phyloP scores from a whole-genome alignment of 768 basidiomycete species.

The Phanerochaete sordida region DNA sequence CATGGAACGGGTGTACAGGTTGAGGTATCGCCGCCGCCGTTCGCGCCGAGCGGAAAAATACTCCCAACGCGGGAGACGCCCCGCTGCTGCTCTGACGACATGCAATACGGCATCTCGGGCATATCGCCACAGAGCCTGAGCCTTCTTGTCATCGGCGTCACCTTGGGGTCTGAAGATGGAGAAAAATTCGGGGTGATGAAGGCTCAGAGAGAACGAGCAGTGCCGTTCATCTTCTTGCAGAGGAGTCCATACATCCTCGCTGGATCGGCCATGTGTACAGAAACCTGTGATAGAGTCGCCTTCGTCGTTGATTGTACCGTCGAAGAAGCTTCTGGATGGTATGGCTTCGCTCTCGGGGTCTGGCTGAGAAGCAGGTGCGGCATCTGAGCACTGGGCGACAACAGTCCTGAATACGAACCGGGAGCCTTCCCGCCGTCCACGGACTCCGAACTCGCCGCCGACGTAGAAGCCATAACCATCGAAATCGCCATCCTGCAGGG shows the following conservation, averaged over 20 bases:
- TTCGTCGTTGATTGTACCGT: neutral
- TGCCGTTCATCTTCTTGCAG: neutral
- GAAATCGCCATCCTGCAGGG: too few species aligned
- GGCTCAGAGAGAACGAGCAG: neutral
- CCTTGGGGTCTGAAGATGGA: neutral
- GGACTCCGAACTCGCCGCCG: too few species aligned
- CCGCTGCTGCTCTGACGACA: neutral
- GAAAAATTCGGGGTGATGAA: slow-evolving; percentile 1
- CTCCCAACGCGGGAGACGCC: slow-evolving; percentile 2
- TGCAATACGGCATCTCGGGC: neutral
- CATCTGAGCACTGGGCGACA: too few species aligned
- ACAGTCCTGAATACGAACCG: too few species aligned
- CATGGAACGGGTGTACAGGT: neutral
- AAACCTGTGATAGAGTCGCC: neutral
- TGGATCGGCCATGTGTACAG: neutral
- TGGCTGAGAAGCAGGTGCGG: too few species aligned
- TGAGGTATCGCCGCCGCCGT: slow-evolving; percentile 3
- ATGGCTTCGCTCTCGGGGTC: too few species aligned
- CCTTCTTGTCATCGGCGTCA: neutral
- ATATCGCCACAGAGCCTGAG: slow-evolving; percentile 3
- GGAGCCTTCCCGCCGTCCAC: too few species aligned
- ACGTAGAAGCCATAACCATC: too few species aligned
- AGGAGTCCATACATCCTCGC: too few species aligned
- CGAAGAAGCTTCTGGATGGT: too few species aligned
- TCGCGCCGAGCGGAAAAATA: neutral